phyloP scores from a whole-genome alignment of 805 yeast genomes.

The Blastobotrys mokoenaii region DNA sequence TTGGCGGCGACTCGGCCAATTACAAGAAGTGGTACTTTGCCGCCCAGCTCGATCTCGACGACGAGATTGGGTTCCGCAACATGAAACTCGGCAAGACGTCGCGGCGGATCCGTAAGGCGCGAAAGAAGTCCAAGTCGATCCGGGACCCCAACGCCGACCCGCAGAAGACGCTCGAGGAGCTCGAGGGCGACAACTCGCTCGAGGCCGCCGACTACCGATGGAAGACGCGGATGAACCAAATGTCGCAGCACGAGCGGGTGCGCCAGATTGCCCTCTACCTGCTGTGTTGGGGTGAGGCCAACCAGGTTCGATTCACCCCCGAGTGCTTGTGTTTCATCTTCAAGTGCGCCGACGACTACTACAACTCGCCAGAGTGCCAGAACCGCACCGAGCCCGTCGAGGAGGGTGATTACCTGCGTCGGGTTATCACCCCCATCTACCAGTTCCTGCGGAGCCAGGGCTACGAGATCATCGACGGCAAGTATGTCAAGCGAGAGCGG shows the following conservation, averaged over 20 bases:
- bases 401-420: conserved; percentile 41
- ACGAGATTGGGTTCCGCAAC: conserved; percentile 22
- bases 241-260: conserved; percentile 46
- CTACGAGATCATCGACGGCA: conserved; percentile 38
- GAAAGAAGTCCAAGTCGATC: conserved; percentile 39
- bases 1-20: conserved; percentile 63
- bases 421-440: conserved; percentile 68
- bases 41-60: conserved; percentile 56
- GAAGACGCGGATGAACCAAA: conserved; percentile 42
- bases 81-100: conserved; percentile 11
- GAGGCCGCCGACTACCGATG: conserved; percentile 69
- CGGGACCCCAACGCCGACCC: conserved; percentile 43
- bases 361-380: conserved; percentile 36
- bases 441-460: conserved; percentile 48
- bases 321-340: conserved; percentile 80
- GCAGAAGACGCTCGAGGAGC: conserved; percentile 53
- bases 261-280: conserved; percentile 62
- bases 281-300: conserved; percentile 86
- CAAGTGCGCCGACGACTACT: conserved; percentile 69
- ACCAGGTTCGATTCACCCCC: conserved; percentile 78
- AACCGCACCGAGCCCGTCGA: conserved; percentile 26
- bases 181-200: conserved; percentile 57
- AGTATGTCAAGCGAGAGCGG: conserved; percentile 40
- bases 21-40: conserved; percentile 74
- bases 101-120: conserved; percentile 37